Evolutionary conservation across 179 eudicot species (phyloP), one percentile per base, ranked within the genome.

Genomic region (Carnegiea gigantea): DNA sequence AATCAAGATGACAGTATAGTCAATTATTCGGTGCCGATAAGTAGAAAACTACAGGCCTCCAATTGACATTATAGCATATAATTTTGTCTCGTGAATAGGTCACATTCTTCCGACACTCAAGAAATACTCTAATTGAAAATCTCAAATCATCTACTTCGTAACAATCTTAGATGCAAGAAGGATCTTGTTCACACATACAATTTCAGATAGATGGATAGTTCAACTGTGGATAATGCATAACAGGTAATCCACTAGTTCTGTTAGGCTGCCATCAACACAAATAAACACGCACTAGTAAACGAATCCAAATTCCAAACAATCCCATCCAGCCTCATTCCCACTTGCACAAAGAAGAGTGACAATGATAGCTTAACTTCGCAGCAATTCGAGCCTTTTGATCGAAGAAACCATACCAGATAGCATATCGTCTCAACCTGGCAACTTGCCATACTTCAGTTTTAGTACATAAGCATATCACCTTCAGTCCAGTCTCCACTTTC

Each of bases 381-480:
- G 82, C 83, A 79, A 83, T 68, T 28, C 20, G 79, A 49, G 23
- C 40, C 36, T 73, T 67, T 23, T 24, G 2, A 46, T 5, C 57
- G 5, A 51, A 30, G 1, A 9, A 48, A 9, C 51, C 23, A 21
- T 51, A 17, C 33, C 4, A 26, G 33, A 71, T 60, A 30, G 38
- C 82, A 40, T 79, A 20, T 28, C 80, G 79, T 83, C 75, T 74
- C 46, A 75, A 78, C 62, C 74, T 79, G 82, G 82, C 72, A 79
- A 67, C 80, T 28, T 30, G 68, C 7, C 60, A 49, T 75, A 6
- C 36, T 78, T 43, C 46, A 68, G 17, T 24, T 23, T 78, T 48
- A 76, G 49, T 14, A 46, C 57, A 24, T n/a, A 33, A n/a, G 1
- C 46, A 54, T 26, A 17, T 60, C 30, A 28, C 43, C 1, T 0